A percentile compares a stretch with the other conserved stretches of the same genome.
Conservation (phyloP, 2,329 filamentous ascomycete species). For the Fusarium chuoi region DNA sequence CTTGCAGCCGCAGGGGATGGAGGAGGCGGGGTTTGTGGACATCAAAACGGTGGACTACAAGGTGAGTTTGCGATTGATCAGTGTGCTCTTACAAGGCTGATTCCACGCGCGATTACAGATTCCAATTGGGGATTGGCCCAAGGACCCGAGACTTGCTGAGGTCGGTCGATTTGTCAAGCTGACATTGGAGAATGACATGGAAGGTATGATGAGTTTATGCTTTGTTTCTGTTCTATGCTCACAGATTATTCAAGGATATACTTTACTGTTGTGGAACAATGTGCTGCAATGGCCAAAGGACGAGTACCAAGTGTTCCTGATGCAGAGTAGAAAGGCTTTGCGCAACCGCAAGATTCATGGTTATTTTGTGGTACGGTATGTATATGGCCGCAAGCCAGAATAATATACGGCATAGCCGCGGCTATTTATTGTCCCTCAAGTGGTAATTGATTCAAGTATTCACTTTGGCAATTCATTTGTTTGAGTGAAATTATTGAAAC, state of each 20-base stretch:
- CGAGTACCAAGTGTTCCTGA: conserved; percentile 22
- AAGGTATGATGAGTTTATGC: background rate
- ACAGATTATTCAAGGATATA: background rate
- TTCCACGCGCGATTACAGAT: background rate
- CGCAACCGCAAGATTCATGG: conserved; percentile 20
- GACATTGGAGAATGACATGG: conserved; percentile 36
- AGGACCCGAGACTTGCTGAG: conserved; percentile 11
- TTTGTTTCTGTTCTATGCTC: background rate
- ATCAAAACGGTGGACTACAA: background rate
- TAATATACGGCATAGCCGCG: too few species aligned
- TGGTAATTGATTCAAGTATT: background rate
- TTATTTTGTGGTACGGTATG: conserved; percentile 24
- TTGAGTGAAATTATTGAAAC: too few species aligned
- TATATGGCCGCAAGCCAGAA: conserved; percentile 20
- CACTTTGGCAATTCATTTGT: background rate
- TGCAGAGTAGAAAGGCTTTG: conserved; percentile 2
- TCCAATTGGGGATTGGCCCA: conserved; percentile 24
- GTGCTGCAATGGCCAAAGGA: conserved; percentile 23
- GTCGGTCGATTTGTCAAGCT: conserved; percentile 14
- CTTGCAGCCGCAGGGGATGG: background rate
- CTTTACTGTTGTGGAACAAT: conserved; percentile 14
- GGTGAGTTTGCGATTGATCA: background rate
- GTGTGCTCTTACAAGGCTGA: background rate
- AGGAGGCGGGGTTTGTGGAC: background rate
- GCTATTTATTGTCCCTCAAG: background rate